Evolutionary conservation across 371 early-diverging fungal genomes (phyloP), one percentile per base, ranked within the genome.

Genomic region (Mortierella sp.): DNA sequence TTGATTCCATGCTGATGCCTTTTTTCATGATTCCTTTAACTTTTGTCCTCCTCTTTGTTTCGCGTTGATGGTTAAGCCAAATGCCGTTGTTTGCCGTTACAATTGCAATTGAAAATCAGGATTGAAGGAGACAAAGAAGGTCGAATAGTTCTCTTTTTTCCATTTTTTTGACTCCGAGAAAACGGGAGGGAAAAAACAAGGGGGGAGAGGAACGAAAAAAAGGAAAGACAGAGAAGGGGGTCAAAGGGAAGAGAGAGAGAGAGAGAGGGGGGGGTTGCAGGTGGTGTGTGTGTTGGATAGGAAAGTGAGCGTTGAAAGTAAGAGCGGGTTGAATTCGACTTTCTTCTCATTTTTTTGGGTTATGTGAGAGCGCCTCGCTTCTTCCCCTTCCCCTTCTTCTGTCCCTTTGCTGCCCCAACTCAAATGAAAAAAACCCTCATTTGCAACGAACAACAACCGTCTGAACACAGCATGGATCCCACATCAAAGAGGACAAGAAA

Each of bases 221-320:
- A 37, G 31, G 2, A 31, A 31, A 3, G 69, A 8, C 11, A 34
- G 57, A 13, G 57, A 11, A 11, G 9, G 57, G 57, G 13, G 26
- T 24, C n/a, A 28, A 28, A 26, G 28, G 34, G 61, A 31, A n/a
- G 0, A 26, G n/a, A n/a, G n/a, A n/a, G n/a, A n/a, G n/a, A n/a
- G n/a, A n/a, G n/a, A n/a, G n/a, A n/a, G n/a, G n/a, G 5, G 61
- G 26, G 55, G 55, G 55, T 9, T 26, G 10, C 26, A 11, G 55
- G 10, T 55, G 55, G 55, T 61, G 61, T 14, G 43, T 40, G 43
- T 40, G 54, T 54, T 54, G 34, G 50, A 14, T 31, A 61, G 61
- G 61, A 61, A 61, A 61, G 61, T 61, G 31, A 61, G 31, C 61
- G 61, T 61, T 61, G 31, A 28, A 31, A n/a, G n/a, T n/a, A n/a